Evolutionary conservation across 441 rosid species (phyloP).

Genomic region (Lepidium campestre): DNA sequence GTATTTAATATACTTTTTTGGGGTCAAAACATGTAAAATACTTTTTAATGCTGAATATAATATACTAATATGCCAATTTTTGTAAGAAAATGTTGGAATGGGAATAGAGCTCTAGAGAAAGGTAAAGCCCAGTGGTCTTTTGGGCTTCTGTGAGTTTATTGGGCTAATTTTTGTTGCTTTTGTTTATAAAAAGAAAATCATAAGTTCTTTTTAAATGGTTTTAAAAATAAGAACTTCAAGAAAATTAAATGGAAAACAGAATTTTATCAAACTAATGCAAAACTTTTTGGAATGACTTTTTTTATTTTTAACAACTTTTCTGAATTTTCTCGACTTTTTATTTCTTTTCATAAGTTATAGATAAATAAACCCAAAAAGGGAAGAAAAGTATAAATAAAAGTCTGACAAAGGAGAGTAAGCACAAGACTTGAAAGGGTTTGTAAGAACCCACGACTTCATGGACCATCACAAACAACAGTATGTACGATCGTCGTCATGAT

Average conservation of each 20-base stretch:
- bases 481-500: constrained; percentile 12
- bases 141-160: neutral
- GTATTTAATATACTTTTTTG: too few relatives aligned
- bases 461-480: neutral
- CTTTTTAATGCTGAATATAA: too few relatives aligned
- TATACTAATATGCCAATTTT: neutral
- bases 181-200: neutral
- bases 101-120: neutral
- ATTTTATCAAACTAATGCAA: neutral
- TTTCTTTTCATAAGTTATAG: neutral
- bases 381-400: neutral
- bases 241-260: too few relatives aligned
- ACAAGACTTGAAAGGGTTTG: constrained; percentile 12
- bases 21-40: too few relatives aligned
- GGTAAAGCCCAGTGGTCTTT: constrained; percentile 8
- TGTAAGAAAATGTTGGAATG: neutral
- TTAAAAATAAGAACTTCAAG: too few relatives aligned
- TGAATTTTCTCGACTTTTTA: neutral
- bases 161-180: neutral
- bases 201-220: neutral
- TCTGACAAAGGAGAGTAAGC: constrained; percentile 11
- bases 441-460: constrained; percentile 23
- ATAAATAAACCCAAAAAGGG: constrained; percentile 7
- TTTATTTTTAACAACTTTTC: neutral
- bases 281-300: neutral